Conservation (phyloP, 1,284 basidiomycete species). For the Caloboletus firmus region DNA sequence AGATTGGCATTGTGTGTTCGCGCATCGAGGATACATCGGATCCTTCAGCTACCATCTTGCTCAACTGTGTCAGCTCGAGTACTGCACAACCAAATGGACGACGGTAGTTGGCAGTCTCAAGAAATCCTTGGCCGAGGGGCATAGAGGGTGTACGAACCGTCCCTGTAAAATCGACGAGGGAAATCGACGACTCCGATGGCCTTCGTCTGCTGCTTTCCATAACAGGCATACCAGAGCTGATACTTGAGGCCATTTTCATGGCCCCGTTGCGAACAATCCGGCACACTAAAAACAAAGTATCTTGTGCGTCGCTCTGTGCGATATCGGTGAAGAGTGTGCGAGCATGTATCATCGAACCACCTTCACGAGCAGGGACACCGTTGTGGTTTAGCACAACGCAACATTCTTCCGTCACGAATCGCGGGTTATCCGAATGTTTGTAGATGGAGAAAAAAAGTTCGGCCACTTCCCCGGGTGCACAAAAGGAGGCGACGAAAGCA, state of each 20-base stretch:
- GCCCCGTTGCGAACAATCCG: conserved; percentile 88
- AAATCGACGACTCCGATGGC: conserved; percentile 51
- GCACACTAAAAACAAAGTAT: conserved; percentile 85
- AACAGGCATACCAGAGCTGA: conserved; percentile 49
- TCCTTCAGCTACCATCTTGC: conserved; percentile 63
- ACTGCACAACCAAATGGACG: conserved; percentile 95
- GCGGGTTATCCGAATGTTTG: conserved; percentile 72
- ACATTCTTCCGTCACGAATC: conserved; percentile 94
- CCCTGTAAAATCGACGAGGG: conserved; percentile 32
- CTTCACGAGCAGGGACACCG: conserved; percentile 80
- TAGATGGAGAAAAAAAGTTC: conserved; percentile 96
- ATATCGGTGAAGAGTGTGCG: conserved; percentile 90
- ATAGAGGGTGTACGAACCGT: conserved; percentile 16
- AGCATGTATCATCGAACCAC: conserved; percentile 52
- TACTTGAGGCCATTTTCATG: conserved; percentile 69
- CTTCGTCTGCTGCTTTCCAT: conserved; percentile 45
- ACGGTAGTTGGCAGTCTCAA: conserved; percentile 59
- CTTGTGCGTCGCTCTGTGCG: conserved; percentile 80
- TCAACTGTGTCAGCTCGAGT: conserved; percentile 79
- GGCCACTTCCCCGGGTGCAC: conserved; percentile 85
- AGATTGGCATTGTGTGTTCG: conserved; percentile 90
- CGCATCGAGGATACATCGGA: conserved; percentile 58
- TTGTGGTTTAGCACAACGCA: conserved; percentile 90
- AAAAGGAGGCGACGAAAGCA: conserved; percentile 89
- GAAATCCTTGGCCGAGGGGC: conserved; percentile 24